These are phyloP conservation scores for Alnus rubra DNA, from an alignment of 306 rosid genomes.

Conservation along the genomic window DNA sequence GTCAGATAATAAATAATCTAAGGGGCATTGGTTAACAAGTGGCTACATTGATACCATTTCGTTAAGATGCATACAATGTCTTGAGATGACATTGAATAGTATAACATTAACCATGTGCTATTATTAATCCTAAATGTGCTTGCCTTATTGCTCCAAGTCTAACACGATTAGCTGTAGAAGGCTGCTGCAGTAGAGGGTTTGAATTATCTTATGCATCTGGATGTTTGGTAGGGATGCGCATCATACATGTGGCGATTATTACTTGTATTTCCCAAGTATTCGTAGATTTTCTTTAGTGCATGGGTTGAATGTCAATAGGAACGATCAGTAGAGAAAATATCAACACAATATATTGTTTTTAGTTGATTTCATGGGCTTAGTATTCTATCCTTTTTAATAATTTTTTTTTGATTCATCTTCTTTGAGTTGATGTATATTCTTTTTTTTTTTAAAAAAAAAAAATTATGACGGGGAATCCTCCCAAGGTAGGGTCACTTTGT, in stretches of 20 bases:
- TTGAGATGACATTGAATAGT: background rate
- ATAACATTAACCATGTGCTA: background rate
- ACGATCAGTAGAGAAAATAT: background rate
- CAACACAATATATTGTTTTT: background rate
- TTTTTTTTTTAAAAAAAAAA: too few relatives aligned
- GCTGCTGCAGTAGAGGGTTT: slow-evolving; percentile 4
- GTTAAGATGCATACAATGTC: background rate
- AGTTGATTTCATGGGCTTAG: background rate
- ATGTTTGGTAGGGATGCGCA: background rate
- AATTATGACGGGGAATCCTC: too few relatives aligned
- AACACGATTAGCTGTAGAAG: slow-evolving; percentile 7
- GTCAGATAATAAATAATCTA: background rate
- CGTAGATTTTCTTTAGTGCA: background rate
- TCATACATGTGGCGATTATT: background rate
- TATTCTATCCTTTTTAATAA: background rate
- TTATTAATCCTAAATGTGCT: background rate
- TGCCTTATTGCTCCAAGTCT: slow-evolving; percentile 12
- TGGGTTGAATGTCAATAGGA: background rate
- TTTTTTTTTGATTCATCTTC: too few relatives aligned
- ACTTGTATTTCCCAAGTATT: background rate
- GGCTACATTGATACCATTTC: background rate
- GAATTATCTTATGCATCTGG: background rate
- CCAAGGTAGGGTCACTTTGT: too few relatives aligned
- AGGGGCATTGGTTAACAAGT: background rate
- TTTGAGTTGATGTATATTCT: too few relatives aligned